Evolutionary conservation across 2,329 filamentous ascomycete genomes (phyloP), one percentile per base, ranked within the genome.

Genomic region (Fusarium torreyae): DNA sequence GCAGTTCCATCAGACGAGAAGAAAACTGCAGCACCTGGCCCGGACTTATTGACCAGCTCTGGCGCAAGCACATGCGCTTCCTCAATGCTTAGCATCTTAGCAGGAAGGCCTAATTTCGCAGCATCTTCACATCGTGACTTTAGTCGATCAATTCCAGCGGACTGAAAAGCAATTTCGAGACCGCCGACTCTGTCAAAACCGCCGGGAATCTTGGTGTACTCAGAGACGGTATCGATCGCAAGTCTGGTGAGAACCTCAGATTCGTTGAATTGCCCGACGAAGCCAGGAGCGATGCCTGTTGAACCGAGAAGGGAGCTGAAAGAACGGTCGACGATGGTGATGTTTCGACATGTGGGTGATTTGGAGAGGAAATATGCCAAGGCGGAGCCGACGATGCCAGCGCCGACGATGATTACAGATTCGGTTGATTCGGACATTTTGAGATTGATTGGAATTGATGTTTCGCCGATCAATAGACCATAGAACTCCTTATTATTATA

Each of bases 251-350:
- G 67, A 0, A 73, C 28, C 1, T 68, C 43, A 0, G 72, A 74
- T 6, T 74, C 72, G 10, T 74, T 74, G 46, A 69, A 74, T 7
- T 74, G 72, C 1, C 72, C 72, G 4, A 74, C 38, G 10, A 74
- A 73, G 0, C 72, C 72, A 0, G 72, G 72, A 0, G 72, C 72
- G 4, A 69, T 66, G 0, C 72, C 70, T 1, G 69, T 74, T 7
- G 72, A 74, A 1, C 72, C 72, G 1, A 71, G 57, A 1, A 72
- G 40, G 0, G 31, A 18, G 0, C 13, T 43, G 15, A 72, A 56
- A 3, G 66, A 74, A 4, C 72, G 66, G 5, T 74, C 72, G 1
- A 74, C 34, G 1, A 74, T 20, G 2, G 57, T 74, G 40, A 74
- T 66, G 3, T 45, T 54, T 31, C 70, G 44, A 7, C 24, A n/a